A percentile compares a stretch with the other conserved stretches of the same genome.
phyloP scores from a whole-genome alignment of 2,329 filamentous ascomycete species.

The Fonsecaea pedrosoi region DNA sequence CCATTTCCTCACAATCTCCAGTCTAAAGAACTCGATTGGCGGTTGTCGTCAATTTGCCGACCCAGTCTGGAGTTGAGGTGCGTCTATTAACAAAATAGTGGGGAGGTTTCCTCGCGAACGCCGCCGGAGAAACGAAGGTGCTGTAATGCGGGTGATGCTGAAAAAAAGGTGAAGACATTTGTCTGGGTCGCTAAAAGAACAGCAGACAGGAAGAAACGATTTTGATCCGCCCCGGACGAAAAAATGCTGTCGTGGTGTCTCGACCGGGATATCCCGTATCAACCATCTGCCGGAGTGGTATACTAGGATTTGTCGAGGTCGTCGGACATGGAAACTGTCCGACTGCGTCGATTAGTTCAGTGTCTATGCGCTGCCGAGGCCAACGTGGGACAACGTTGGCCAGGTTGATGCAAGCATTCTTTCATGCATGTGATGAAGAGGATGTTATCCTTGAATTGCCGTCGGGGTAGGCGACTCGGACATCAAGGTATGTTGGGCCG shows the following conservation, averaged over 20 bases:
- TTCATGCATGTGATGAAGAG: constrained; percentile 18
- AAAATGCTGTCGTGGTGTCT: constrained; percentile 23
- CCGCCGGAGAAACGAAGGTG: constrained; percentile 19
- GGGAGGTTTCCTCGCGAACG: constrained; percentile 20
- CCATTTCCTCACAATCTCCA: constrained; percentile 20
- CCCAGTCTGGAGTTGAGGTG: constrained; percentile 8
- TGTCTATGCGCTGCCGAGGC: constrained; percentile 16
- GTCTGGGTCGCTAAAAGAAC: constrained; percentile 38
- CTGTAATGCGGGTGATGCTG: constrained; percentile 23
- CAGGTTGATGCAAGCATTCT: constrained; percentile 8
- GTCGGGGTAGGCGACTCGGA: constrained; percentile 56
- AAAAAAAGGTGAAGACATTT: constrained; percentile 16
- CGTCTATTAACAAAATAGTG: constrained; percentile 33
- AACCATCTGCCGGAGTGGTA: constrained; percentile 26
- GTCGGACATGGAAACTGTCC: constrained; percentile 12
- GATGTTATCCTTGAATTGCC: constrained; percentile 45
- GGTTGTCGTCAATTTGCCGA: constrained; percentile 8
- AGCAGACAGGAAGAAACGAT: constrained; percentile 35
- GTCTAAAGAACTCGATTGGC: constrained; percentile 11
- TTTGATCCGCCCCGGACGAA: constrained; percentile 21
- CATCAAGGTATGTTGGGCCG: constrained; percentile 52
- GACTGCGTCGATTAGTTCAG: constrained; percentile 13
- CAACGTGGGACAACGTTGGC: constrained; percentile 10
- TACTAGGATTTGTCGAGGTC: constrained; percentile 16
- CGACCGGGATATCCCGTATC: constrained; percentile 14